Percentiles rank a stretch among this genome's conserved stretches.
These are phyloP conservation scores for Bonia amplexicaulis DNA, from an alignment of 176 grass and related monocot genomes.

Conservation along the genomic window DNA sequence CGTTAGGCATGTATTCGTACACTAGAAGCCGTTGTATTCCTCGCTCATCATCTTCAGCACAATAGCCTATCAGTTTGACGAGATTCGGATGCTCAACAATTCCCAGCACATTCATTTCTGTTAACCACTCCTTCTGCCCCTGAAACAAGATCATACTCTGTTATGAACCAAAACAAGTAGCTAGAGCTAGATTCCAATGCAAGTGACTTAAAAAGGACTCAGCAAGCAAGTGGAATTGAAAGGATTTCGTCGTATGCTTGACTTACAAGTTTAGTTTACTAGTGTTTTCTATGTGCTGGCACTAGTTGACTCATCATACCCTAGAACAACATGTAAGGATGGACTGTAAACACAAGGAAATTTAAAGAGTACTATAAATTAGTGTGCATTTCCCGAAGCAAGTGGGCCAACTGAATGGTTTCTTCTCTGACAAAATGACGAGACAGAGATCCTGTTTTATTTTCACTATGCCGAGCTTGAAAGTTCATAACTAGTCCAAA, in stretches of 20 bases:
- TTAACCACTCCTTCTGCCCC: conserved; percentile 98
- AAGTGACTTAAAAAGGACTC: conserved; percentile 2
- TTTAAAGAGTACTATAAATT: not conserved
- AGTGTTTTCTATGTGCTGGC: not conserved
- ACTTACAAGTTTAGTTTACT: not conserved
- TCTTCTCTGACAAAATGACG: not conserved
- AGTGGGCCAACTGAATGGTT: not conserved
- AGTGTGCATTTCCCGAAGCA: not conserved
- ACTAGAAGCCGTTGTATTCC: conserved; percentile 86
- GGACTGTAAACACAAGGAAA: not conserved
- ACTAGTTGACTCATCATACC: not conserved
- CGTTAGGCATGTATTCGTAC: conserved; percentile 94
- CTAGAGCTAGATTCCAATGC: conserved; percentile 12
- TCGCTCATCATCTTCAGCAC: conserved; percentile 86
- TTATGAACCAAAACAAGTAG: conserved; percentile 6
- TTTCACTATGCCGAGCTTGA: not conserved
- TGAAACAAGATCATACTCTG: conserved; percentile 36
- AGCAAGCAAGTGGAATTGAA: not conserved
- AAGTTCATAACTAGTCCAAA: not conserved
- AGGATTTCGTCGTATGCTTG: not conserved
- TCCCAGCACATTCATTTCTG: conserved; percentile 95
- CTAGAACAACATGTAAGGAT: not conserved
- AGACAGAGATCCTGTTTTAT: not conserved
- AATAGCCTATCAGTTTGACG: conserved; percentile 96
- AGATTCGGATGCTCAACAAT: conserved; percentile 91